Conservation (phyloP, 257 asterid species). For the Solanum okadae region DNA sequence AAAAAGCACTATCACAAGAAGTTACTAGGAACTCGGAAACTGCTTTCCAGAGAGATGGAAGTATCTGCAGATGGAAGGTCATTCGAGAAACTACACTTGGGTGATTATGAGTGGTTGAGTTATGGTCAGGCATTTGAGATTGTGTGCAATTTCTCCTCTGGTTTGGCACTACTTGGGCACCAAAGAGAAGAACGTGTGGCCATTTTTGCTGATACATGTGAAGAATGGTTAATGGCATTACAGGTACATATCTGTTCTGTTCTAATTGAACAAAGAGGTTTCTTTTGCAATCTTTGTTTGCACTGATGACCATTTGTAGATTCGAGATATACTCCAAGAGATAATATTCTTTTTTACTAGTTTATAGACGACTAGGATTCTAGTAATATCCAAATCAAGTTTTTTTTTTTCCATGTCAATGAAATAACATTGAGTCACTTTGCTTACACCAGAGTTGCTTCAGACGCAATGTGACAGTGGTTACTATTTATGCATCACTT, state of each 20-base stretch:
- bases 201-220: conserved; percentile 92
- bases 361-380: not conserved
- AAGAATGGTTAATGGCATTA: conserved; percentile 91
- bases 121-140: conserved; percentile 71
- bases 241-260: conserved; percentile 43
- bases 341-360: not conserved
- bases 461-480: conserved; percentile 91
- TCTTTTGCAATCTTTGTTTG: not conserved
- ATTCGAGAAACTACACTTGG: conserved; percentile 94
- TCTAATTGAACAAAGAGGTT: not conserved
- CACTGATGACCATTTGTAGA: not conserved
- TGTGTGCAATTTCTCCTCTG: conserved; percentile 79
- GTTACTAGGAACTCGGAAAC: conserved; percentile 69
- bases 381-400: not conserved
- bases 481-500: conserved; percentile 90
- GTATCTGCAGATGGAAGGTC: conserved; percentile 60
- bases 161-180: conserved; percentile 84
- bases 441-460: conserved; percentile 69
- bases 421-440: not conserved
- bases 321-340: not conserved
- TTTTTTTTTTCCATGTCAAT: not conserved
- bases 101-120: conserved; percentile 86
- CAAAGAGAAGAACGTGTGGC: conserved; percentile 83
- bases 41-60: conserved; percentile 65
- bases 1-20: conserved; percentile 33